Evolutionary conservation across 768 basidiomycete genomes (phyloP), one percentile per base, ranked within the genome.

Genomic region (Termitomyces sp.): DNA sequence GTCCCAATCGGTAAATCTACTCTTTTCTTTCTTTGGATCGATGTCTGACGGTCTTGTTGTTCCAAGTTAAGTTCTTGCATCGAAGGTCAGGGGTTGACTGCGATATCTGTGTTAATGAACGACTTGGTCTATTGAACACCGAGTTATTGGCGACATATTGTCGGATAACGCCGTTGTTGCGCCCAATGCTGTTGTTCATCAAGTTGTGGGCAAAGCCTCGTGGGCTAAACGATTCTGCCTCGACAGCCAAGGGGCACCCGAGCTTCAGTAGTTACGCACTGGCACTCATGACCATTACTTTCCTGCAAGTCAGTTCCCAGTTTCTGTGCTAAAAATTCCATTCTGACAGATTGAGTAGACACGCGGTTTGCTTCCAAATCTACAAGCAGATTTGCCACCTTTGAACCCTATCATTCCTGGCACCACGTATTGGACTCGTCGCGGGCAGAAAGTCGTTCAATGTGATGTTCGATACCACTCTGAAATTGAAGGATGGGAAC

Each of bases 241-340:
- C 46, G 16, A 60, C 23, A 9, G 36, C 7, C 6, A 57, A 58
- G 32, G 52, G 60, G 2, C 59, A 68, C 1, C 48, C 59, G 3
- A 77, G 77, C 2, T 84, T 87, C 62, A 86, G 80, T 56, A 87
- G 84, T 57, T 88, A 87, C 65, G 73, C 84, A 1, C 64, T 84
- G 22, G 70, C 76, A 10, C 63, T 88, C 59, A 85, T 88, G 84
- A 78, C 79, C 0, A 75, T 88, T 36, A 79, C 71, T 0, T 79
- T 79, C 55, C 64, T 86, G 3, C 87, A 88, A 71, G 84, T 83
- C 43, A 27, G 15, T 18, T 23, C 56, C 18, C 27, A 50, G 36
- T 35, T 25, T 43, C 29, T 32, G n/a, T 27, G 9, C 15, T 3
- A 22, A 1, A 44, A 27, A 23, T 22, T 33, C 27, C 16, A 16